A percentile compares a stretch with the other conserved stretches of the same genome.
phyloP scores from a whole-genome alignment of 176 grass and related monocot species.

The Pharus latifolius region DNA sequence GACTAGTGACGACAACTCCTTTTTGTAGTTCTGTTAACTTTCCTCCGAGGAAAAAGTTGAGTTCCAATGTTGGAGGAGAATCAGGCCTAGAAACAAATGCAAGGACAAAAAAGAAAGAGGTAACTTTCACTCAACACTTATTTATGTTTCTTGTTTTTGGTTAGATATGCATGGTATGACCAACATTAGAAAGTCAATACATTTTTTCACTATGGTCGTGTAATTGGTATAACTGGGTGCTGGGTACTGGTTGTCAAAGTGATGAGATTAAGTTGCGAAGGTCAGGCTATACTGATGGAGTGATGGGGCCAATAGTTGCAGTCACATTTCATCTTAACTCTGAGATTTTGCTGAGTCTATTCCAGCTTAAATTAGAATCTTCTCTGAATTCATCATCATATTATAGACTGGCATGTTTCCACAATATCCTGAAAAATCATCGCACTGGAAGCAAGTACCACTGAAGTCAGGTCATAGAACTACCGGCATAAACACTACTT shows the following conservation, averaged over 20 bases:
- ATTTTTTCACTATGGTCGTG: neutral
- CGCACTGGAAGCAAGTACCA: neutral
- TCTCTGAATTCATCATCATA: neutral
- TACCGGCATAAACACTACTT: neutral
- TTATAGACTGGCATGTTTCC: neutral
- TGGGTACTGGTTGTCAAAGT: no score
- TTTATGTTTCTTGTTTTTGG: neutral
- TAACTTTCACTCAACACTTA: neutral
- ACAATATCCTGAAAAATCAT: neutral
- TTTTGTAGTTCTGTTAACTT: constrained; percentile 51
- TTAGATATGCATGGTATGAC: neutral
- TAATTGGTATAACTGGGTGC: neutral
- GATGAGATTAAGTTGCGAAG: no score
- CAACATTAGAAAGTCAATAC: neutral
- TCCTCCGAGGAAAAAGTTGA: constrained; percentile 46
- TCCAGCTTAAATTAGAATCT: neutral
- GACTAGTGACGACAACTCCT: constrained; percentile 15
- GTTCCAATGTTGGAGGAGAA: constrained; percentile 30
- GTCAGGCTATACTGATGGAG: neutral
- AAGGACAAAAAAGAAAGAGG: constrained; percentile 50
- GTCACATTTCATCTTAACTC: neutral
- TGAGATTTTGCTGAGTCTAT: neutral
- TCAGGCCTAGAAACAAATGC: constrained; percentile 10
- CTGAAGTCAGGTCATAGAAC: neutral
- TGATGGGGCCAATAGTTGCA: neutral